phyloP scores from a whole-genome alignment of 768 basidiomycete species.

The Sistotremastrum niveocremeum region DNA sequence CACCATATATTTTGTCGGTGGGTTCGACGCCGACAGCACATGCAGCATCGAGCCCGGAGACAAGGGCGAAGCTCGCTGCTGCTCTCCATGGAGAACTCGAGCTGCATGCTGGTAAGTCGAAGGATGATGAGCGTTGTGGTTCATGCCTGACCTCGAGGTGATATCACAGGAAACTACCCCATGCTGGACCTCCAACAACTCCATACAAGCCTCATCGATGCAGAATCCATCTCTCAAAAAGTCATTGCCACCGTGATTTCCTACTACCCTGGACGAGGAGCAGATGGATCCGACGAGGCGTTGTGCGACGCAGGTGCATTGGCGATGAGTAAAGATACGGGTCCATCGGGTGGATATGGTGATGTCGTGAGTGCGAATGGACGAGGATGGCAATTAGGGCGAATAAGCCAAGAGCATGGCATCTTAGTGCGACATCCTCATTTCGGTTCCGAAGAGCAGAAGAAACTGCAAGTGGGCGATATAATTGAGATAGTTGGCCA shows the following conservation, averaged over 20 bases:
- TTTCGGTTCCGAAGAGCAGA: slow-evolving; percentile 9
- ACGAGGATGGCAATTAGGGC: slow-evolving; percentile 47
- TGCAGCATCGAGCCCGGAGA: slow-evolving; percentile 42
- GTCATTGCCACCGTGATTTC: slow-evolving; percentile 67
- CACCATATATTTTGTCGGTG: slow-evolving; percentile 59
- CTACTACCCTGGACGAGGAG: slow-evolving; percentile 60
- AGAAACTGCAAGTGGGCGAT: slow-evolving; percentile 39
- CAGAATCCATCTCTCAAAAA: slow-evolving; percentile 43
- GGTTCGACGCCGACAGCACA: slow-evolving; percentile 86
- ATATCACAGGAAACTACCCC: slow-evolving; percentile 57
- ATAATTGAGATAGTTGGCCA: slow-evolving; percentile 66
- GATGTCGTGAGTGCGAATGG: slow-evolving; percentile 38
- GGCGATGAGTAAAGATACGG: slow-evolving; percentile 80
- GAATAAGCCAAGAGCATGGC: slow-evolving; percentile 71
- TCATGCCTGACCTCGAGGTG: neutral
- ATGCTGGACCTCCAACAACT: slow-evolving; percentile 77
- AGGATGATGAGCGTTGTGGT: neutral
- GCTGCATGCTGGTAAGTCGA: slow-evolving; percentile 51
- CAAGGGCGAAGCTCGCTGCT: slow-evolving; percentile 28
- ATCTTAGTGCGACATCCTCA: slow-evolving; percentile 25
- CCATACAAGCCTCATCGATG: slow-evolving; percentile 52
- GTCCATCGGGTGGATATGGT: slow-evolving; percentile 58
- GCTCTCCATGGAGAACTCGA: slow-evolving; percentile 52
- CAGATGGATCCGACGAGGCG: slow-evolving; percentile 52
- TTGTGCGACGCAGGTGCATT: slow-evolving; percentile 75